These are phyloP conservation scores for Triglochin maritima DNA, from an alignment of 106 monocot species.

Conservation along the genomic window DNA sequence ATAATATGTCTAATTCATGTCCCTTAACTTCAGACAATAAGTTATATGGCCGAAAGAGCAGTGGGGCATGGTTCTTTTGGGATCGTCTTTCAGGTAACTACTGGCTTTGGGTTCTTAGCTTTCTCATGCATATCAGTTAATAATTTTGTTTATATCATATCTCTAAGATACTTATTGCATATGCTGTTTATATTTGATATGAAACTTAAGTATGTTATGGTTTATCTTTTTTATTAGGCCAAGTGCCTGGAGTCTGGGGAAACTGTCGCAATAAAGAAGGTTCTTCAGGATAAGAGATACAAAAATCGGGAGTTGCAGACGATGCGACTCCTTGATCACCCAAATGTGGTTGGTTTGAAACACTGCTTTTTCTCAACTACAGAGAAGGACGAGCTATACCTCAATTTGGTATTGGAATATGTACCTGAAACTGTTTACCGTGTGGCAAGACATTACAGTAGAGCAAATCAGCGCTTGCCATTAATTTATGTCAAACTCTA, in stretches of 20 bases:
- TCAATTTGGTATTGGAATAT: constrained; percentile 53
- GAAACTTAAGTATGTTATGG: background rate
- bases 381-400: constrained; percentile 52
- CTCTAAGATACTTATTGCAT: too few species aligned
- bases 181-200: background rate
- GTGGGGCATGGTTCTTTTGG: constrained; percentile 23
- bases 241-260: constrained; percentile 54
- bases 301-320: constrained; percentile 53
- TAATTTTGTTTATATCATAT: background rate
- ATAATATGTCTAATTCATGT: background rate
- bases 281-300: constrained; percentile 55
- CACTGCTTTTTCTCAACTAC: constrained; percentile 64
- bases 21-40: constrained; percentile 10
- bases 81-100: constrained; percentile 18
- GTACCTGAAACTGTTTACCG: constrained; percentile 58
- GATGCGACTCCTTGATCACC: constrained; percentile 52
- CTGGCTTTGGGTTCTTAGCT: background rate
- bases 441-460: constrained; percentile 48
- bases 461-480: constrained; percentile 50
- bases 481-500: constrained; percentile 53
- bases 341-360: constrained; percentile 46
- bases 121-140: background rate
- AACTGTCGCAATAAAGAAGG: constrained; percentile 52
- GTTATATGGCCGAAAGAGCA: constrained; percentile 22
- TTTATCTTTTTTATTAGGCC: constrained; percentile 17